A percentile compares a stretch with the other conserved stretches of the same genome.
These are phyloP conservation scores for Prunus dulcis DNA, from an alignment of 306 rosid species.

Conservation along the genomic window DNA sequence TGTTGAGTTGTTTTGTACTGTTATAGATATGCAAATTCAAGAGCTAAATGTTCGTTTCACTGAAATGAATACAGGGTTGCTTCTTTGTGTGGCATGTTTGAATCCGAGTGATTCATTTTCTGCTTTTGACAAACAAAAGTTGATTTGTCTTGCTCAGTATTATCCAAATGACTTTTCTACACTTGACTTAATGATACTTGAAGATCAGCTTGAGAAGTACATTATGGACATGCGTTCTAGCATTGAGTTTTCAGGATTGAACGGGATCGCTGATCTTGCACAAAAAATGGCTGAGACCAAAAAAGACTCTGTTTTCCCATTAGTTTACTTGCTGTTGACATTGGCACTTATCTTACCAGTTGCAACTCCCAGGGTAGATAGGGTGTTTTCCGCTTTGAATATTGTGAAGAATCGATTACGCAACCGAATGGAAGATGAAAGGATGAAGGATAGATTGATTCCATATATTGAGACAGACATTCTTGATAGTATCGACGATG, in stretches of 20 bases:
- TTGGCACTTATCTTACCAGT: slow-evolving; percentile 2
- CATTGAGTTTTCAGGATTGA: not conserved
- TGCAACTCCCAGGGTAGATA: not conserved
- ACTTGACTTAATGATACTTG: not conserved
- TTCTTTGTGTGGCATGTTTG: slow-evolving; percentile 13
- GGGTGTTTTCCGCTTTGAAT: not conserved
- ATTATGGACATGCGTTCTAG: not conserved
- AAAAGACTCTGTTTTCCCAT: not conserved
- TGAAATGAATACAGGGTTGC: not conserved
- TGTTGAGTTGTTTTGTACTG: slow-evolving; percentile 1
- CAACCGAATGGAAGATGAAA: not conserved
- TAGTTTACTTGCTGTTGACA: slow-evolving; percentile 4
- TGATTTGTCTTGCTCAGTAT: not conserved
- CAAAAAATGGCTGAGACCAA: not conserved
- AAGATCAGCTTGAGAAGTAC: slow-evolving; percentile 15
- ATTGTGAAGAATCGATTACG: not conserved
- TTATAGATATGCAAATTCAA: slow-evolving; percentile 13
- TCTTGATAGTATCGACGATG: not conserved
- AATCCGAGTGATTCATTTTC: not conserved
- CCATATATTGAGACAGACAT: slow-evolving; percentile 9
- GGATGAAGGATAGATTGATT: not conserved
- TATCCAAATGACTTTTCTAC: slow-evolving; percentile 10
- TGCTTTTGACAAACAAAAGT: slow-evolving; percentile 8
- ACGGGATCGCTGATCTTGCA: slow-evolving; percentile 6
- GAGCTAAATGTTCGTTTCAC: slow-evolving; percentile 8